phyloP scores from a whole-genome alignment of 352 stramenopile species.

The Pythium volutum region DNA sequence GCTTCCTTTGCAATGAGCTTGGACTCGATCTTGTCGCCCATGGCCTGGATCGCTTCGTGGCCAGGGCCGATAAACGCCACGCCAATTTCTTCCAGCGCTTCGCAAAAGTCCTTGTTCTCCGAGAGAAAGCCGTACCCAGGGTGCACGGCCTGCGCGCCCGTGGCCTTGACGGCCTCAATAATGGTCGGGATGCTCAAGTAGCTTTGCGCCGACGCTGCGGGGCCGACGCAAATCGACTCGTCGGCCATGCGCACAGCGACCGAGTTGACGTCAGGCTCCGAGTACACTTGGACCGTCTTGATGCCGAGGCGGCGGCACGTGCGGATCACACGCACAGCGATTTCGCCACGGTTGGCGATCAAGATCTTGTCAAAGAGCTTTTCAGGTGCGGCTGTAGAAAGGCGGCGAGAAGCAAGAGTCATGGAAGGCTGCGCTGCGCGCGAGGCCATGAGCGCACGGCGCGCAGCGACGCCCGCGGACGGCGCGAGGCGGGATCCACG shows the following conservation, averaged over 20 bases:
- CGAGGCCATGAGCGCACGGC: constrained; percentile 37
- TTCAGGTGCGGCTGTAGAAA: constrained; percentile 32
- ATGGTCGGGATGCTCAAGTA: constrained; percentile 81
- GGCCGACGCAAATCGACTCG: constrained; percentile 70
- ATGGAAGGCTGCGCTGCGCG: constrained; percentile 16
- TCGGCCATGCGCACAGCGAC: constrained; percentile 75
- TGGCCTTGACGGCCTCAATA: constrained; percentile 56
- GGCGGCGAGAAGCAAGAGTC: constrained; percentile 94
- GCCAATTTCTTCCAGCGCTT: constrained; percentile 73
- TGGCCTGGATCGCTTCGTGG: constrained; percentile 82
- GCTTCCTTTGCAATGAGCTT: constrained; percentile 91
- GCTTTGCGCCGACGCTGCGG: constrained; percentile 61
- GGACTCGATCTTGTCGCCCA: constrained; percentile 91
- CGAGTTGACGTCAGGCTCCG: constrained; percentile 78
- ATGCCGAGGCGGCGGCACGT: constrained; percentile 87
- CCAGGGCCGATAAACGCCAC: constrained; percentile 91
- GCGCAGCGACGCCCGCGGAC: constrained; percentile 8
- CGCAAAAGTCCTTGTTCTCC: constrained; percentile 86
- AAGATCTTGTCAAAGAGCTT: constrained; percentile 92
- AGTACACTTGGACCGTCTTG: constrained; percentile 90
- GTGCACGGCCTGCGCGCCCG: constrained; percentile 81
- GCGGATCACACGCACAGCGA: constrained; percentile 83
- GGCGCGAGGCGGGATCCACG: constrained; percentile 4
- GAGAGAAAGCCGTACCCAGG: constrained; percentile 91
- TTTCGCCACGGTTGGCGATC: constrained; percentile 90